Percentiles rank a stretch among this genome's conserved stretches.
phyloP scores from a whole-genome alignment of 148 eudicot genomes.

The Spergularia marina region DNA sequence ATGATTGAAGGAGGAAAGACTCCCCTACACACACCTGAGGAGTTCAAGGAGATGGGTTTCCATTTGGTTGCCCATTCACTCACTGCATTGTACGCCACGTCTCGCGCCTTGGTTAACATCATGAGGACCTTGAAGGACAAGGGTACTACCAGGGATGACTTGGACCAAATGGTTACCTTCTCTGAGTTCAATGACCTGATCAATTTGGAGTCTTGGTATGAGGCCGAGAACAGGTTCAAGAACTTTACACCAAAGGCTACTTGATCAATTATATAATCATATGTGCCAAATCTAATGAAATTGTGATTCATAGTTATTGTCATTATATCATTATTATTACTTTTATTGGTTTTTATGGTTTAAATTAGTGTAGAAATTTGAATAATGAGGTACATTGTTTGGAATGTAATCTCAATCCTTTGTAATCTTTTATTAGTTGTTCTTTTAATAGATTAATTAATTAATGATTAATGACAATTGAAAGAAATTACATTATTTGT shows the following conservation, averaged over 20 bases:
- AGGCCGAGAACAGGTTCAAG: constrained; percentile 18
- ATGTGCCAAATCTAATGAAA: no score
- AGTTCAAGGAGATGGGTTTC: constrained; percentile 32
- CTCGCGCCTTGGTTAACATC: constrained; percentile 25
- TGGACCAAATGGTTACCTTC: constrained; percentile 29
- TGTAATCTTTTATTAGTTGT: no score
- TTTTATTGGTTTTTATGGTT: no score
- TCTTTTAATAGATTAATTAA: no score
- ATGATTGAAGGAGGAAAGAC: constrained; percentile 40
- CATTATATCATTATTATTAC: no score
- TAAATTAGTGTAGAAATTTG: no score
- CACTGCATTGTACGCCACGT: constrained; percentile 24
- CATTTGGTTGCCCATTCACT: constrained; percentile 28
- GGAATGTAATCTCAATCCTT: no score
- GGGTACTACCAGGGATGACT: constrained; percentile 29
- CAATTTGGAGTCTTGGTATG: constrained; percentile 30
- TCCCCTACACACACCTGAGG: constrained; percentile 31
- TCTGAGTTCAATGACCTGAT: constrained; percentile 27
- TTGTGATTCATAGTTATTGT: no score
- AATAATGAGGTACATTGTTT: no score
- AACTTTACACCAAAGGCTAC: constrained; percentile 18
- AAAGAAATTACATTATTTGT: no score
- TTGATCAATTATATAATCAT: not conserved
- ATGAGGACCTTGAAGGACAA: constrained; percentile 29
- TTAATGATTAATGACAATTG: no score